Base-by-base conservation (phyloP, 2,329 filamentous ascomycete genomes). In the Fusarium multiceps region DNA sequence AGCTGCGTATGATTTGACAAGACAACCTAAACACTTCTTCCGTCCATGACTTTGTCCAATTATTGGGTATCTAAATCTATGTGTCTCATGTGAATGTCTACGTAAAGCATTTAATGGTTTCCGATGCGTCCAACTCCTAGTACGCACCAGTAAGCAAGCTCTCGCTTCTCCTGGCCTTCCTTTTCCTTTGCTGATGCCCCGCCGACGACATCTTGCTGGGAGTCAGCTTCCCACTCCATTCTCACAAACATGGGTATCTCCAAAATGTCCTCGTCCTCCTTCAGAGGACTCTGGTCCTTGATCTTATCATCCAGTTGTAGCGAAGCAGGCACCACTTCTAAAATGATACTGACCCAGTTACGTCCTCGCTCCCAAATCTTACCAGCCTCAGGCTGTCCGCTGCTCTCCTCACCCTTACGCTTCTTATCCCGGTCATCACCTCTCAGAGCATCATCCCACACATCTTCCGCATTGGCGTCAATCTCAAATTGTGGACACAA, bases 231-330 rank as follows among this genome's bases (percentile, higher is more conserved):
- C 90, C 94, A 99, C 79, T 98, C 94, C 59, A 97, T 87, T 25
- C 94, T 88, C 65, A 99, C 93, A 83, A 97, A 97, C 75, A 99
- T 90, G 57, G 96, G 95, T 72, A 99, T 95, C 84, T 99, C 96
- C 43, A 98, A 67, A 55, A 89, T 77, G 56, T 90, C 88, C 75
- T 90, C 88, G 72, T 89, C 88, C 71, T 88, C 86, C 63, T 80
- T 82, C 50, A 89, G 75, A 42, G 84, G 83, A n/a, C 80, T 78
- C 49, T 82, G 77, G 67, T 86, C 83, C 27, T 80, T 42, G 4
- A 41, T 77, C 30, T 57, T 43, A 63, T 73, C 34, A 32, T 84
- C 82, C 2, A 82, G 71, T 40, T 79, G 78, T 23, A 90, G 78
- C 46, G 84, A 86, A 1, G 88, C 84, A 3, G 94, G 88, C 1